These are phyloP conservation scores for Saccharum officinarum DNA, from an alignment of 176 grass and related monocot species.

Conservation along the genomic window DNA sequence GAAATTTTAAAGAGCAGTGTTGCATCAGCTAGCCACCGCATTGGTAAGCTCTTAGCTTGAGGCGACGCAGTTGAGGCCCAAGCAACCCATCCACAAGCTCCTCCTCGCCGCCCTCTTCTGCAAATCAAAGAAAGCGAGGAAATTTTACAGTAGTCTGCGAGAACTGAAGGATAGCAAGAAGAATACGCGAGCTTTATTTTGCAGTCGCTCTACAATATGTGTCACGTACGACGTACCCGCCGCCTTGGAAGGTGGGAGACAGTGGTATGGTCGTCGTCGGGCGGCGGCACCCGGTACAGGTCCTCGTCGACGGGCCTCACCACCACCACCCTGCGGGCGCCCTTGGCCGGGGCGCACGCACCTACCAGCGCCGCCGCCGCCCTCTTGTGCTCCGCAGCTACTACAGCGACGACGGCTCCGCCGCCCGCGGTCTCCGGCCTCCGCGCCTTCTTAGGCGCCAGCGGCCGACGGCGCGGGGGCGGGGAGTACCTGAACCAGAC, in stretches of 20 bases:
- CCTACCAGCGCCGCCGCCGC: background rate
- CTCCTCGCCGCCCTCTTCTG: background rate
- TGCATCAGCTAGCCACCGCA: background rate
- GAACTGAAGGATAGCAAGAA: background rate
- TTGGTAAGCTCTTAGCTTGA: background rate
- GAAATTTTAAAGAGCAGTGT: background rate
- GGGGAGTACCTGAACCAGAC: slow-evolving; percentile 43
- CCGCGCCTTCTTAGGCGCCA: slow-evolving; percentile 19
- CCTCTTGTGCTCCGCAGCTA: background rate
- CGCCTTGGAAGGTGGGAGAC: background rate
- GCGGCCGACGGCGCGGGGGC: slow-evolving; percentile 1
- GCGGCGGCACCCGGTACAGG: background rate
- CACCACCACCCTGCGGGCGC: background rate
- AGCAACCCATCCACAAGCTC: background rate
- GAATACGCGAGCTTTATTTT: background rate
- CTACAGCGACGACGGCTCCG: background rate
- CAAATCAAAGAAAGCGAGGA: background rate
- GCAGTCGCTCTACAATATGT: too few species aligned
- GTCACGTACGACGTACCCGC: background rate
- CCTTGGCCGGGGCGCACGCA: background rate
- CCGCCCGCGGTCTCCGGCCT: background rate
- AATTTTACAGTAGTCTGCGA: background rate
- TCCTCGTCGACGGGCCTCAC: background rate
- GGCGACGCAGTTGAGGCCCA: background rate
- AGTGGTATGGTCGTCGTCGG: background rate